phyloP scores from a whole-genome alignment of 2,329 filamentous ascomycete genomes.

The Whalleya microplaca region DNA sequence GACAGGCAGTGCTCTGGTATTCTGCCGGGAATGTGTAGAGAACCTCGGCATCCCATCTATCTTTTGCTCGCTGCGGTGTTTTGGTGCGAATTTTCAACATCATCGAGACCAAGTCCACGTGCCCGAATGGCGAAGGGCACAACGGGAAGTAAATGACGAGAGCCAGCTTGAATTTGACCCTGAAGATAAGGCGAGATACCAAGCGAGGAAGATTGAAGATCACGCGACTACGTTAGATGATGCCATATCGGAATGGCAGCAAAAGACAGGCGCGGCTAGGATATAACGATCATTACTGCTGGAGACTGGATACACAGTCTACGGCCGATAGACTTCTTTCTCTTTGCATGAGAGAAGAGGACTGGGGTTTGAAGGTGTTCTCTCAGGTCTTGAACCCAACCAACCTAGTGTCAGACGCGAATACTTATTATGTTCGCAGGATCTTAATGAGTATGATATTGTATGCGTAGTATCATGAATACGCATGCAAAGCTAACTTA shows the following conservation, averaged over 20 bases:
- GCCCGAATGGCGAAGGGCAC: slow-evolving; percentile 30
- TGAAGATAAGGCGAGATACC: slow-evolving; percentile 30
- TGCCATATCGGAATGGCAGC: slow-evolving; percentile 31
- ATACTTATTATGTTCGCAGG: too few species aligned
- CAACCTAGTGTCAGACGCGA: too few species aligned
- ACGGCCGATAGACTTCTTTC: too few species aligned
- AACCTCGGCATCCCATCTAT: slow-evolving; percentile 40
- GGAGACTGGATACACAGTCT: too few species aligned
- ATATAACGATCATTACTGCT: slow-evolving; percentile 6
- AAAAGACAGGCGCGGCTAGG: slow-evolving; percentile 15
- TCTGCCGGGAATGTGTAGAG: slow-evolving; percentile 48
- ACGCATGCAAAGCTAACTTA: too few species aligned
- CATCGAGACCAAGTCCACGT: slow-evolving; percentile 45
- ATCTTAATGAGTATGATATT: too few species aligned
- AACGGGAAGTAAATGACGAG: slow-evolving; percentile 33
- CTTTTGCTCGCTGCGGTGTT: slow-evolving; percentile 50
- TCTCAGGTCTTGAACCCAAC: too few species aligned
- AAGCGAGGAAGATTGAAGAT: slow-evolving; percentile 34
- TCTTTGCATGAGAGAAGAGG: too few species aligned
- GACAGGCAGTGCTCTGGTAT: slow-evolving; percentile 37
- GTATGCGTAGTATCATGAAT: too few species aligned
- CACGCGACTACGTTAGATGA: slow-evolving; percentile 32
- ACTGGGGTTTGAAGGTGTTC: too few species aligned
- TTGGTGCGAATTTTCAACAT: slow-evolving; percentile 43
- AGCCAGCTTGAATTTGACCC: slow-evolving; percentile 29